Evolutionary conservation across 31 red algal genomes (phyloP).

Genomic region (Endocladia muricata): DNA sequence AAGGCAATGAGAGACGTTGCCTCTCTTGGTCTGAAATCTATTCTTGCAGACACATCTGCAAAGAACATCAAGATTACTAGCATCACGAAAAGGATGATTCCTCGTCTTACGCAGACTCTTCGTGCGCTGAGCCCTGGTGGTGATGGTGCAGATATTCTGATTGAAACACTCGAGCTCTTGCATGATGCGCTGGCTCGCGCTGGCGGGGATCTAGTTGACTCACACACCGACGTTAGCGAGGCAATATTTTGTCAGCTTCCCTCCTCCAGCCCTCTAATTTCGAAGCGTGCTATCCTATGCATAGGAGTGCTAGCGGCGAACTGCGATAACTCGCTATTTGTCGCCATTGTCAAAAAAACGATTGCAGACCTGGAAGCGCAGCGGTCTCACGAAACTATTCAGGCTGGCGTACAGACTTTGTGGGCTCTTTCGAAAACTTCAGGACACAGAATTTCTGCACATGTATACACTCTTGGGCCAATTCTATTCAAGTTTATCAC

Average conservation of each 20-base stretch:
- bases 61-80: conserved; percentile 9
- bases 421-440: conserved; percentile 59
- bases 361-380: conserved; percentile 23
- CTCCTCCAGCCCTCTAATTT: conserved; percentile 36
- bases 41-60: conserved; percentile 40
- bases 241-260: conserved; percentile 45
- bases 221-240: conserved; percentile 35
- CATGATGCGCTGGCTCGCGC: conserved; percentile 54
- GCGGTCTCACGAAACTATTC: conserved; percentile 15
- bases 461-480: conserved; percentile 48
- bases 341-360: conserved; percentile 37
- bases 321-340: conserved; percentile 36
- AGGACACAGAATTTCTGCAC: conserved; percentile 41
- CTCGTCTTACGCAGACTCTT: conserved; percentile 42
- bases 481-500: conserved; percentile 64
- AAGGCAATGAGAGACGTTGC: conserved; percentile 80
- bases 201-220: conserved; percentile 11
- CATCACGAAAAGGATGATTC: conserved; percentile 25
- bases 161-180: conserved; percentile 73
- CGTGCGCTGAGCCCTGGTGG: conserved; percentile 8
- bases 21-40: conserved; percentile 65
- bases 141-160: conserved; percentile 45
- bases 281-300: conserved; percentile 57
- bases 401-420: conserved; percentile 62
- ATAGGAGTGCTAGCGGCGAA: conserved; percentile 39